Percentiles rank a stretch among this genome's conserved stretches.
Conservation (phyloP, 2,329 filamentous ascomycete genomes). For the Lachnellula subtilissima region DNA sequence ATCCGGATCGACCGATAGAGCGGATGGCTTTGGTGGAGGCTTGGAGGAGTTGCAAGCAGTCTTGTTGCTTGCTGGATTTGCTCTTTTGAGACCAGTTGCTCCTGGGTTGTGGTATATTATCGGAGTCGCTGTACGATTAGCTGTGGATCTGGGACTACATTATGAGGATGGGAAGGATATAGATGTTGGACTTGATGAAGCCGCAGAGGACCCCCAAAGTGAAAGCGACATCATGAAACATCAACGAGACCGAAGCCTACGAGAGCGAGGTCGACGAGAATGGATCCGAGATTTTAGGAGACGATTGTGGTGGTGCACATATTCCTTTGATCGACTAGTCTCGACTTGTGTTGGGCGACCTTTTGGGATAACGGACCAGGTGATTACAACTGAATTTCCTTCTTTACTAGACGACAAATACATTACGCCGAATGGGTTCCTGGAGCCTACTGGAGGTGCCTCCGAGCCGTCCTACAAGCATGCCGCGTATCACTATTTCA, state of each 20-base stretch:
- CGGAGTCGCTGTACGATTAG: conserved; percentile 84
- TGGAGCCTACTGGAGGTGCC: conserved; percentile 47
- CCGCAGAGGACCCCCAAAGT: conserved; percentile 32
- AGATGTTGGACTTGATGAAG: conserved; percentile 52
- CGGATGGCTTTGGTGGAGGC: conserved; percentile 71
- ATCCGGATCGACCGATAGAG: conserved; percentile 45
- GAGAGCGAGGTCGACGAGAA: conserved; percentile 65
- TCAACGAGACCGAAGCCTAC: conserved; percentile 31
- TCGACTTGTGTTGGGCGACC: conserved; percentile 90
- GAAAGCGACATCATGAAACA: conserved; percentile 30
- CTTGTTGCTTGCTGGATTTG: conserved; percentile 83
- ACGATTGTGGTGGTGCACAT: conserved; percentile 94
- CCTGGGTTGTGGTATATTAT: conserved; percentile 97
- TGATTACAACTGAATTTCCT: conserved; percentile 92
- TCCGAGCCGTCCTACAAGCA: conserved; percentile 78
- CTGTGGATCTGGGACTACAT: conserved; percentile 86
- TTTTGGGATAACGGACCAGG: conserved; percentile 92
- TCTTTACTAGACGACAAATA: conserved; percentile 82
- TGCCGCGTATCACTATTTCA: conserved; percentile 88
- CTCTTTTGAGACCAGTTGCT: conserved; percentile 82
- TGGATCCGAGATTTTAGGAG: conserved; percentile 83
- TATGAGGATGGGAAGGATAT: conserved; percentile 77
- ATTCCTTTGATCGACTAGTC: conserved; percentile 90
- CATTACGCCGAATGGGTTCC: conserved; percentile 75
- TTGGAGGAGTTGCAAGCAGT: conserved; percentile 94